Evolutionary conservation across 2,329 filamentous ascomycete species (phyloP).

Genomic region (Venturia carpophila): DNA sequence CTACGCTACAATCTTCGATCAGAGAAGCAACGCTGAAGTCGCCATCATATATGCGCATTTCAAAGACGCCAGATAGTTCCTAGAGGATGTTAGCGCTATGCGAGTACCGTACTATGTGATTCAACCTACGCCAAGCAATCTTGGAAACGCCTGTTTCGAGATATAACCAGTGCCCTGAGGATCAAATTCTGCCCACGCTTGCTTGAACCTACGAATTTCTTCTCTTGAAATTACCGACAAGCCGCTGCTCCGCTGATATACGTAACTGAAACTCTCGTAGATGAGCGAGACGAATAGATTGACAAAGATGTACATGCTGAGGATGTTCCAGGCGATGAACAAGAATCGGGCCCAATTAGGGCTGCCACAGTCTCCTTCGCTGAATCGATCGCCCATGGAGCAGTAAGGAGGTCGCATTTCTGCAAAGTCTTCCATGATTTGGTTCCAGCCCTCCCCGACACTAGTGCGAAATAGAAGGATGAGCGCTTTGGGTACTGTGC

Average conservation of each 20-base stretch:
- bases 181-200: constrained; percentile 95
- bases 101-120: not conserved
- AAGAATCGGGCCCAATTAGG: constrained; percentile 77
- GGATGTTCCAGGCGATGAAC: constrained; percentile 96
- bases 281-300: constrained; percentile 97
- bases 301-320: constrained; percentile 99
- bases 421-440: constrained; percentile 93
- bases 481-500: constrained; percentile 85
- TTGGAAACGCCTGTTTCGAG: constrained; percentile 78
- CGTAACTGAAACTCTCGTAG: constrained; percentile 98
- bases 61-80: constrained; percentile 88
- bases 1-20: constrained; percentile 69
- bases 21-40: constrained; percentile 83
- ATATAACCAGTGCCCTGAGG: constrained; percentile 88
- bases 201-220: constrained; percentile 93
- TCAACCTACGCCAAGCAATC: constrained; percentile 63
- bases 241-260: constrained; percentile 94
- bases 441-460: constrained; percentile 92
- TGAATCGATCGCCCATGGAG: constrained; percentile 63
- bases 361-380: constrained; percentile 87
- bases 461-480: constrained; percentile 91
- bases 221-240: constrained; percentile 83
- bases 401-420: constrained; percentile 72
- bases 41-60: constrained; percentile 91
- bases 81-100: constrained; percentile 23